A percentile compares a stretch with the other conserved stretches of the same genome.
Conservation (phyloP, 352 stramenopile genomes). For the Phytophthora citricola region DNA sequence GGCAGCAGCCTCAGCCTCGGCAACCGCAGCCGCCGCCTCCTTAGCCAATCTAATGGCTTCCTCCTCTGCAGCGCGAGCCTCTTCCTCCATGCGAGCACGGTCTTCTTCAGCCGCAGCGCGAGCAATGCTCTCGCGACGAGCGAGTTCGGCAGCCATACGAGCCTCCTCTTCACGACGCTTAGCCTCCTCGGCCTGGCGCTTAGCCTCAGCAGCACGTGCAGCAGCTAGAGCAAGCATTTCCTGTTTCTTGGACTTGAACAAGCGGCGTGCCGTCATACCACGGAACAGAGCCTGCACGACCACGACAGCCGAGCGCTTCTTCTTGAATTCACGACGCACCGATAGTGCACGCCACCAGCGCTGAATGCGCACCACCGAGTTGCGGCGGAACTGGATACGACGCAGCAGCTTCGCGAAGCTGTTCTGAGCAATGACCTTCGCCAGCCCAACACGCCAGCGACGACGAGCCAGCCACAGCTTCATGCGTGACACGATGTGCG, state of each 20-base stretch:
- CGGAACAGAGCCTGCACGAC: constrained; percentile 85
- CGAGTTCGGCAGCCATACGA: constrained; percentile 59
- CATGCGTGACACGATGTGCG: constrained; percentile 84
- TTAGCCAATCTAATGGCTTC: constrained; percentile 75
- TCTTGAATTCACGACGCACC: constrained; percentile 83
- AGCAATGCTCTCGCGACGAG: constrained; percentile 82
- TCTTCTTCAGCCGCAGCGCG: constrained; percentile 62
- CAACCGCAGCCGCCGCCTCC: constrained; percentile 59
- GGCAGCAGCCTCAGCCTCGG: constrained; percentile 68
- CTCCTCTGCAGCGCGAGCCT: constrained; percentile 76
- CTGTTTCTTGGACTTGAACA: constrained; percentile 88
- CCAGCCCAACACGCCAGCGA: constrained; percentile 82
- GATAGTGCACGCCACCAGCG: constrained; percentile 84
- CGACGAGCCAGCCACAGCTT: constrained; percentile 85
- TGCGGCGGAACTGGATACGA: constrained; percentile 64
- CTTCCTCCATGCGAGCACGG: constrained; percentile 81
- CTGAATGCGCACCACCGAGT: constrained; percentile 70
- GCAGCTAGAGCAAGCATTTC: constrained; percentile 83
- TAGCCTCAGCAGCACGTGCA: constrained; percentile 73
- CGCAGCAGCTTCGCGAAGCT: constrained; percentile 66
- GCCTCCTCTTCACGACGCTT: constrained; percentile 84
- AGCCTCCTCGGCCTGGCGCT: constrained; percentile 82
- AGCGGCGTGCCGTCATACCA: constrained; percentile 68
- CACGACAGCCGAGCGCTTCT: constrained; percentile 74
- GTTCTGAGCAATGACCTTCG: constrained; percentile 83